Evolutionary conservation across 768 basidiomycete genomes (phyloP), one percentile per base, ranked within the genome.

Genomic region (Tephrocybe rancida): DNA sequence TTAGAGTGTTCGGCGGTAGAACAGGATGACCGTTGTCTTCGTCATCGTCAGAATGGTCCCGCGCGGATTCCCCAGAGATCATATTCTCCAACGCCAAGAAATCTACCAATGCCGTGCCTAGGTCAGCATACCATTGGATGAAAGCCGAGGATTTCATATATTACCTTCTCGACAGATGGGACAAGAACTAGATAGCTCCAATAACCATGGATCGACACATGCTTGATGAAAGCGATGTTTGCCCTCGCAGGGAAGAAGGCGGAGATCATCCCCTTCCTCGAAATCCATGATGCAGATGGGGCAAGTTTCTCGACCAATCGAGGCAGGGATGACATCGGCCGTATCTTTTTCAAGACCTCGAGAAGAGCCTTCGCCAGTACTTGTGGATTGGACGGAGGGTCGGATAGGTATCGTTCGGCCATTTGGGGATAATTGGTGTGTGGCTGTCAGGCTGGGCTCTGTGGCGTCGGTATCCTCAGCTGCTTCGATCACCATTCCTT

Each of bases 271-370:
- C 1, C 94, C 95, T 56, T 91, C 88, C 67, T 95, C 90, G 62
- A 98, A 98, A 61, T 96, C 94, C 41, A 92, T 79, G 54, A 98
- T 88, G 68, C 95, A 98, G 56, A 98, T 98, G 4, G 95, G 95
- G 72, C 95, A 98, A 11, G 88, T 92, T 69, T 94, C 90, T 34
- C 83, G 81, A 4, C 89, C 89, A 30, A 92, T 90, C 13, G 81
- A 78, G 34, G 79, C 83, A 1, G 86, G 87, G 46, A 83, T 75
- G 14, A 82, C 68, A 32, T 80, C 77, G 50, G 75, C 71, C 22
- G 61, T 61, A 29, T 62, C 30, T 19, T 47, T 16, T 56, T 16
- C 10, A 34, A 51, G 5, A 54, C 25, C 47, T 41, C 46, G 44
- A 14, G 61, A 64, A 8, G 61, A 46, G 5, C 63, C 55, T 50